Evolutionary conservation across 805 yeast genomes (phyloP), one percentile per base, ranked within the genome.

Genomic region (Candida silvatica): DNA sequence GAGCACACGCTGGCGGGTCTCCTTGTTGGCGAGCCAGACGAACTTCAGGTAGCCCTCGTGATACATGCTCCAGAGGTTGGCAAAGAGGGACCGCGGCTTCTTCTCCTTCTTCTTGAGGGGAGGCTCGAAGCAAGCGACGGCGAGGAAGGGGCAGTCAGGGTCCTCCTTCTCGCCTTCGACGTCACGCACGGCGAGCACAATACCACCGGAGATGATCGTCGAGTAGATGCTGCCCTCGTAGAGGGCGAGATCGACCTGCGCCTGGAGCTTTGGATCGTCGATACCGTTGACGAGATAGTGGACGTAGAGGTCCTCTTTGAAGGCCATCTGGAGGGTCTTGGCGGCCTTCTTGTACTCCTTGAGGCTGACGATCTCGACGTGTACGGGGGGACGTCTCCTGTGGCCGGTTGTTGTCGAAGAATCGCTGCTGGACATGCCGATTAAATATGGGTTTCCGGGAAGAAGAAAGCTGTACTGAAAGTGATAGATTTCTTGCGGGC

Each of bases 341-440:
- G 79, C 78, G 19, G 76, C 76, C 39, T 73, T 62, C 40, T 65
- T 68, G 45, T 71, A 74, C 43, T 73, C 78, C 32, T 57, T 49
- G 14, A 56, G 44, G 4, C 47, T 47, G 12, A 59, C 48, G 6
- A 58, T 58, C 39, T 56, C 61, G n/a, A 56, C 59, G 1, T 27
- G 31, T 19, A 4, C 32, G 8, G 29, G 17, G 25, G 28, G 28
- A 31, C 35, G 31, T 24, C 22, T n/a, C 16, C 31, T 32, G 14
- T 35, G 34, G 2, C 33, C 32, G 24, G 34, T 32, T 23, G 12
- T 8, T 22, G 11, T 12, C 24, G 24, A 22, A 22, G 24, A 22
- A 22, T 22, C 11, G 12, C 24, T 22, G 12, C 24, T 22, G 24
- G 24, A n/a, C n/a, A n/a, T n/a, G n/a, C n/a, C n/a, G n/a, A n/a